phyloP scores from a whole-genome alignment of 805 yeast species.

The Jamesozyma hellenica region DNA sequence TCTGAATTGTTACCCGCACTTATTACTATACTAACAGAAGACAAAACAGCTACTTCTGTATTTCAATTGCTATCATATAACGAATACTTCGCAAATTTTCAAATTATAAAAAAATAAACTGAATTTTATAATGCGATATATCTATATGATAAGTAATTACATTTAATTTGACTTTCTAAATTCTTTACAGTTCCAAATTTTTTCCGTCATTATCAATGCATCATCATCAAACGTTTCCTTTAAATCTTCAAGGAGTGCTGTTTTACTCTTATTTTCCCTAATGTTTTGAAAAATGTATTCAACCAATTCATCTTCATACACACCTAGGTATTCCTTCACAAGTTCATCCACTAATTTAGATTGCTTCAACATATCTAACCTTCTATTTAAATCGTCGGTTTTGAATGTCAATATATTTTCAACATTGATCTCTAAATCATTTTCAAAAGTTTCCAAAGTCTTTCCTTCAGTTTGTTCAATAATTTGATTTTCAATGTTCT shows the following conservation, averaged over 20 bases:
- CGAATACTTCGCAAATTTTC: neutral
- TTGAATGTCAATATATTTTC: conserved; percentile 6
- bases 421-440: neutral
- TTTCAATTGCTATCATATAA: conserved; percentile 9
- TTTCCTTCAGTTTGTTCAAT: neutral
- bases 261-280: conserved; percentile 15
- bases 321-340: conserved; percentile 26
- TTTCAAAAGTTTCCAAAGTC: neutral
- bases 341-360: conserved; percentile 21
- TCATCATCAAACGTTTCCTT: conserved; percentile 29
- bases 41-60: conserved; percentile 18
- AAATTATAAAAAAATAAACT: neutral
- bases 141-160: too few species aligned
- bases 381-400: conserved; percentile 11
- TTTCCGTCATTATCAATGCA: conserved; percentile 19
- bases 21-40: conserved; percentile 11
- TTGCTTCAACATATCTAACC: conserved; percentile 11
- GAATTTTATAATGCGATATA: neutral
- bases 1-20: conserved; percentile 18
- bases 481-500: neutral
- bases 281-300: conserved; percentile 26
- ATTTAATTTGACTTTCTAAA: neutral
- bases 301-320: conserved; percentile 26
- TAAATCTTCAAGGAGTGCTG: conserved; percentile 18
- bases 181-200: conserved; percentile 20